phyloP scores from a whole-genome alignment of 257 asterid genomes.

The Rhazya stricta region DNA sequence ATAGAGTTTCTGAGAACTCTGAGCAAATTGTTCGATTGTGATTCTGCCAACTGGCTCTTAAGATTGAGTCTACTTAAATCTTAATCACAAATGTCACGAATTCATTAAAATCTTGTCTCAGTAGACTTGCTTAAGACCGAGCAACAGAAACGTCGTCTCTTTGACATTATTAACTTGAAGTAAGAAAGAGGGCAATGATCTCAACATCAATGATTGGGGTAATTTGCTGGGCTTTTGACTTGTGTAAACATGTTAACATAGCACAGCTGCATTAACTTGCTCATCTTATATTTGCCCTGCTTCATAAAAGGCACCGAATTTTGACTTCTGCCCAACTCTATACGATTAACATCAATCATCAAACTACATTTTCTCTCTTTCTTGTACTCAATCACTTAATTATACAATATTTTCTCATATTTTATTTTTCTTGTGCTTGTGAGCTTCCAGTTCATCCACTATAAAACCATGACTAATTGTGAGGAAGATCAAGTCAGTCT shows the following conservation, averaged over 20 bases:
- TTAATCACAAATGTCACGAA: not conserved
- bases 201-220: not conserved
- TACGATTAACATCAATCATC: not conserved
- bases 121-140: not conserved
- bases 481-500: not conserved
- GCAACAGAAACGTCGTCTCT: not conserved
- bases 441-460: not conserved
- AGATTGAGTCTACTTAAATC: not conserved
- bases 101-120: not conserved
- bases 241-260: not conserved
- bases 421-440: not conserved
- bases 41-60: not conserved
- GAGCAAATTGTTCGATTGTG: too few species aligned
- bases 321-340: not conserved
- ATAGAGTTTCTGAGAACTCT: not conserved
- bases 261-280: slow-evolving; percentile 9
- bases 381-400: slow-evolving; percentile 7
- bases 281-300: slow-evolving; percentile 3
- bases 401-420: not conserved
- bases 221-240: not conserved
- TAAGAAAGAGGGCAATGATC: slow-evolving; percentile 7
- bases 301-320: not conserved
- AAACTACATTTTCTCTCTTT: not conserved
- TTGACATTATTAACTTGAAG: not conserved
- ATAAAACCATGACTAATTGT: not conserved